Base-by-base conservation (phyloP, 768 basidiomycete genomes). In the Punctularia strigosozonata region DNA sequence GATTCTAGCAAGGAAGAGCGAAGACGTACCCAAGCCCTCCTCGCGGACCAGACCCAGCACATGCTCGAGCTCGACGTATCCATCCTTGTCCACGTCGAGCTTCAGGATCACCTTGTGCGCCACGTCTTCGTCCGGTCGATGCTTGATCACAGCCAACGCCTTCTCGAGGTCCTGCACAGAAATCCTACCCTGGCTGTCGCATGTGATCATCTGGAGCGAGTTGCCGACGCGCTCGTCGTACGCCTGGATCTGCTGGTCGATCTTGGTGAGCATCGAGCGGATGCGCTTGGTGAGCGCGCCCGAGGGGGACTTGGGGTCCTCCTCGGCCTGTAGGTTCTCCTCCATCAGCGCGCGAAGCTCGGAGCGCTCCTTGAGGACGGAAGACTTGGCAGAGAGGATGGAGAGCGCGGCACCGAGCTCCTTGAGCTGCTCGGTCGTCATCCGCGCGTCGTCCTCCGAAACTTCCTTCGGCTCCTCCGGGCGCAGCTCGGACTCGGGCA, bases 351-450 rank as follows among this genome's bases (percentile, higher is more conserved):
- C 71, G 23, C 79, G 77, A 19, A 98, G 73, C 61, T 98, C 95
- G 48, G 84, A 80, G 25, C 94, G 81, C 61, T 99, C 95, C 63
- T 97, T 91, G 42, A 98, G 71, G 25, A 98, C 92, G 45, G 83
- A 86, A 4, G 89, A 94, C 58, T 85, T 91, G 42, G 94, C 85
- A 14, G 90, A 92, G 39, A 98, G 66, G 51, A 98, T 74, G 3
- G 83, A 79, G 40, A 98, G 64, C 2, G 92, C 91, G 47, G 94
- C 91, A 26, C 81, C 81, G 25, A 99, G 73, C 60, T 99, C 95
- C 53, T 82, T 84, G 18, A 99, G 70, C 51, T 99, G 92, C 51
- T 98, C 94, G 7, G 83, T 76, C 2, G 91, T 98, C 94, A 99
- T 97, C 31, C 89, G 80, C n/a, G 89, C 90, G 48, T 77, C 80